Evolutionary conservation across 495 filamentous ascomycete genomes (phyloP).

Genomic region (Hypoxylon lienhwacheense): DNA sequence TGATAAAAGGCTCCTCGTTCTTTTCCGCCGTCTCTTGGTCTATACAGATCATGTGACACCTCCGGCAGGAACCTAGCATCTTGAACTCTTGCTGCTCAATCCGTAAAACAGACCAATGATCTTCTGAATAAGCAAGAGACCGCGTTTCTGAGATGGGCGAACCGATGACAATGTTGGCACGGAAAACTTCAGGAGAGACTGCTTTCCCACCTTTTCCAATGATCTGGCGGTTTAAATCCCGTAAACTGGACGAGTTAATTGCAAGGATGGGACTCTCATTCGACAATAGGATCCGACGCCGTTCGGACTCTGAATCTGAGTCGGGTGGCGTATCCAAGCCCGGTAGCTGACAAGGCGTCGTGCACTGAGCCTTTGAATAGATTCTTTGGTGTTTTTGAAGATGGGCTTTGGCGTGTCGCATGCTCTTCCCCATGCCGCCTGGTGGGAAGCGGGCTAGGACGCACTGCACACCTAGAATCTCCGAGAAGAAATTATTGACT

Average conservation of each 20-base stretch:
- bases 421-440: constrained; percentile 54
- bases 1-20: constrained; percentile 83
- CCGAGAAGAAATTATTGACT: constrained; percentile 73
- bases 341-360: constrained; percentile 61
- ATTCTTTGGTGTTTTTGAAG: constrained; percentile 56
- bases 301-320: constrained; percentile 46
- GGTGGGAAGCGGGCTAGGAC: constrained; percentile 78
- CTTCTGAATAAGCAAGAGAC: constrained; percentile 52
- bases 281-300: constrained; percentile 71
- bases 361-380: constrained; percentile 22
- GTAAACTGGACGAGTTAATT: constrained; percentile 78
- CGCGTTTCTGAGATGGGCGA: constrained; percentile 22
- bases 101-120: constrained; percentile 55
- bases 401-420: constrained; percentile 66
- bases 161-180: constrained; percentile 80
- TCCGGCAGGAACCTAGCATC: constrained; percentile 77
- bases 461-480: constrained; percentile 72
- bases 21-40: constrained; percentile 79
- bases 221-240: constrained; percentile 72
- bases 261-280: constrained; percentile 92
- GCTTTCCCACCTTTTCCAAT: constrained; percentile 56
- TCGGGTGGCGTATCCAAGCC: constrained; percentile 51
- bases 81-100: constrained; percentile 62
- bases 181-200: constrained; percentile 69
- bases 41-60: constrained; percentile 96